Evolutionary conservation across 1,284 basidiomycete species (phyloP).

Genomic region (Puccinia hordei): DNA sequence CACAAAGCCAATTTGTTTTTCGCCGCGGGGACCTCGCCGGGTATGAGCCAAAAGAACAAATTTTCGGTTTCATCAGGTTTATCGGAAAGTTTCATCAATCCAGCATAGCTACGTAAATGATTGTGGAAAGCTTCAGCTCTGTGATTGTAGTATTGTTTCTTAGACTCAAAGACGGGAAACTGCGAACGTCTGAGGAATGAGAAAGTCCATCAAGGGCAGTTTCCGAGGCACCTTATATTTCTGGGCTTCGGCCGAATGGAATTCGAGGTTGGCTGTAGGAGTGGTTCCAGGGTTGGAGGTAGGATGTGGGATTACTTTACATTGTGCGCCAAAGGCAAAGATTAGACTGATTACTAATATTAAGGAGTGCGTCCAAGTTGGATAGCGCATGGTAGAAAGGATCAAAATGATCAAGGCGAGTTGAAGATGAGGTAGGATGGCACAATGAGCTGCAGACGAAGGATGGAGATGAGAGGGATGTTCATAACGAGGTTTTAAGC

Average conservation of each 20-base stretch:
- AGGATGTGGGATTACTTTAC: not conserved
- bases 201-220: constrained; percentile 13
- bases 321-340: not conserved
- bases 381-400: constrained; percentile 10
- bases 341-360: not conserved
- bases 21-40: constrained; percentile 71
- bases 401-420: not conserved
- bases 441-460: not conserved
- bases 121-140: not conserved
- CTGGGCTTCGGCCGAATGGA: not conserved
- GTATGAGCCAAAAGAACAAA: constrained; percentile 85
- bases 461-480: not conserved
- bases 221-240: constrained; percentile 12
- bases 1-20: constrained; percentile 66
- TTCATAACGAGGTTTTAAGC: too few species aligned
- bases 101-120: constrained; percentile 64
- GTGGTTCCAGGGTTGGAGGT: not conserved
- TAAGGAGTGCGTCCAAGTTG: constrained; percentile 20
- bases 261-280: not conserved
- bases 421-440: not conserved
- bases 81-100: constrained; percentile 70
- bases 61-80: constrained; percentile 68
- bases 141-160: not conserved
- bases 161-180: not conserved
- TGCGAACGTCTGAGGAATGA: constrained; percentile 8